Conservation (phyloP, 2,329 filamentous ascomycete genomes). For the Aureobasidium melanogenum region DNA sequence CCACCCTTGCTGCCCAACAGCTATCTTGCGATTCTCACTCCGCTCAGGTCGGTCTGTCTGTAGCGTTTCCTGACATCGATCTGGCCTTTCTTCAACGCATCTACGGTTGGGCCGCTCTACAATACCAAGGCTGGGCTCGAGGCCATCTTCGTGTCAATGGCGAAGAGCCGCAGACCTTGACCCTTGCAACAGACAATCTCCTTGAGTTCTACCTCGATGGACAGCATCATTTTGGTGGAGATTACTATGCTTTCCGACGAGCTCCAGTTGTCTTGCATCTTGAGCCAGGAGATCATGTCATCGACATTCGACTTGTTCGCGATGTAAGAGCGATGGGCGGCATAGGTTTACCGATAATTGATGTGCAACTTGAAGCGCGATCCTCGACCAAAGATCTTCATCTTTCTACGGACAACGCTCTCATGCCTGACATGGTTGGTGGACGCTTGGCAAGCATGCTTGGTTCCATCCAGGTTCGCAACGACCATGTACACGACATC, state of each 20-base stretch:
- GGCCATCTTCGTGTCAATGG: slow-evolving; percentile 36
- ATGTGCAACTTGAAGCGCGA: slow-evolving; percentile 31
- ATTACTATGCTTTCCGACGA: slow-evolving; percentile 45
- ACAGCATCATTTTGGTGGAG: slow-evolving; percentile 47
- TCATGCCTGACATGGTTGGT: slow-evolving; percentile 45
- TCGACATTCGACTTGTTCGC: slow-evolving; percentile 46
- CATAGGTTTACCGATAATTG: slow-evolving; percentile 37
- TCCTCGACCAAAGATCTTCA: slow-evolving; percentile 22
- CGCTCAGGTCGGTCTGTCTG: slow-evolving; percentile 31
- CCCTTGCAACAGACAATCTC: slow-evolving; percentile 39
- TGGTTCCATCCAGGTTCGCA: slow-evolving; percentile 43
- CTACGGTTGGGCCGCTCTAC: slow-evolving; percentile 51
- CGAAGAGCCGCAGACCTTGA: slow-evolving; percentile 26
- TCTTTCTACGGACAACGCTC: slow-evolving; percentile 26
- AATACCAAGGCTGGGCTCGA: slow-evolving; percentile 51
- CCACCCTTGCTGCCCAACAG: slow-evolving; percentile 27
- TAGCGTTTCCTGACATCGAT: slow-evolving; percentile 43
- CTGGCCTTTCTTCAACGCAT: slow-evolving; percentile 45
- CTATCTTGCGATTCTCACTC: slow-evolving; percentile 19
- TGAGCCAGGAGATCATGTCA: slow-evolving; percentile 38
- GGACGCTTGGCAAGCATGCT: slow-evolving; percentile 38
- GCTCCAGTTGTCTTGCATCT: slow-evolving; percentile 44
- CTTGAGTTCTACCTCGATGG: slow-evolving; percentile 47
- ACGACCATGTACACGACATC: slow-evolving; percentile 25
- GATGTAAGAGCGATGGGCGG: slow-evolving; percentile 51